Evolutionary conservation across 108 stramenopile species (phyloP), one percentile per base, ranked within the genome.

Genomic region (Aurantiochytrium sp.): DNA sequence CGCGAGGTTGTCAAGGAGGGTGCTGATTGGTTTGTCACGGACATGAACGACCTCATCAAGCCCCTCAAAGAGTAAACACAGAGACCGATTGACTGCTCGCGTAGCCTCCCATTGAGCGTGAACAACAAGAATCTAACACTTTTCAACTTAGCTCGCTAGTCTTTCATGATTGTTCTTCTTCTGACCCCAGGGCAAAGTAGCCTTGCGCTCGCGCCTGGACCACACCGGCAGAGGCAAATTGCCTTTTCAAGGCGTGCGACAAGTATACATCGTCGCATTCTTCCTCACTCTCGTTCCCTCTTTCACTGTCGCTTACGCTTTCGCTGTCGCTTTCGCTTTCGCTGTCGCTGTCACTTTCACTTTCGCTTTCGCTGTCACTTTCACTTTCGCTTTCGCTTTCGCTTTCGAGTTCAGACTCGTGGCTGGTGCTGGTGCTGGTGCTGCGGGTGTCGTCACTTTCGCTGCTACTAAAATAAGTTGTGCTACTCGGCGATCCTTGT

Each of bases 1-100:
- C 95, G 98, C 44, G 93, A 96, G 45, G 93, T 94, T 5, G 98
- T 99, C 35, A 94, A 91, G 90, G 91, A 94, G 51, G 95, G 95
- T 89, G 97, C 98, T 0, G 97, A 97, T 90, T 98, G 98, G 97
- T 99, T 97, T 90, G 97, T 98, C 8, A 92, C 92, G 23, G 95
- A 97, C 87, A 98, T 99, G 92, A 72, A 90, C 0, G 96, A 95
- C 23, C 91, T 97, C 95, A 95, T 94, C 42, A 89, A 93, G 60
- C 92, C 96, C 69, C 90, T 97, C 87, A 43, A 87, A 5, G 60
- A 90, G 76, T 72, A 58, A 59, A 5, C 2, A 18, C 55, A 3
- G 25, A 14, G 23, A 43, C 51, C 6, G 19, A 45, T 23, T 8
- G 76, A 16, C 28, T 35, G 4, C 45, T 23, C 49, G 44, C 49